Percentiles rank a stretch among this genome's conserved stretches.
phyloP scores from a whole-genome alignment of 768 basidiomycete species.

The Suillus tomentosus region DNA sequence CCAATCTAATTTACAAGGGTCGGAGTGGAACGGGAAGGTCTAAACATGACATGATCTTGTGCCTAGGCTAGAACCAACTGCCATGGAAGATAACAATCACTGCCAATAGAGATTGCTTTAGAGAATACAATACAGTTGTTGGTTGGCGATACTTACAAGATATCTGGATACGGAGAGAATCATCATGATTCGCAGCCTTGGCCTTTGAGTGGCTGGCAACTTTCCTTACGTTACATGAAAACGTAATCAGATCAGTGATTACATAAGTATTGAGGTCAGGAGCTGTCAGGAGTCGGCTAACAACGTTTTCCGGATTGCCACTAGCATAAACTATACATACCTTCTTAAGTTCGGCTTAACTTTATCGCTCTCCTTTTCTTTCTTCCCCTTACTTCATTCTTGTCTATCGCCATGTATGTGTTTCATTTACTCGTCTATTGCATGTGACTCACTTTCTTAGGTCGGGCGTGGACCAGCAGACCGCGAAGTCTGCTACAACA shows the following conservation, averaged over 20 bases:
- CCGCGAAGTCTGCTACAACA: constrained; percentile 64
- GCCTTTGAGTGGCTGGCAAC: not conserved
- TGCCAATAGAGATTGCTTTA: not conserved
- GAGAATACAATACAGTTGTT: not conserved
- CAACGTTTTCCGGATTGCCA: not conserved
- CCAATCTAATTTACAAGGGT: not conserved
- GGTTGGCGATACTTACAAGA: not conserved
- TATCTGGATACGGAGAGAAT: not conserved
- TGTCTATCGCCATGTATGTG: constrained; percentile 23
- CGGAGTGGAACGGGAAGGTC: not conserved
- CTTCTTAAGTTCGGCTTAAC: not conserved
- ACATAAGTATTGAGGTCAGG: not conserved
- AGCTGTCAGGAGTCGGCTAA: not conserved
- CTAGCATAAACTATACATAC: not conserved
- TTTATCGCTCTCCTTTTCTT: not conserved
- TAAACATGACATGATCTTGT: not conserved
- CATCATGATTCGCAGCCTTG: not conserved
- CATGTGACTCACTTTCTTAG: constrained; percentile 22
- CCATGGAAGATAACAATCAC: not conserved
- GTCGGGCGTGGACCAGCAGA: constrained; percentile 36
- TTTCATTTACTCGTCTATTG: not conserved
- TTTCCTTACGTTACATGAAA: not conserved
- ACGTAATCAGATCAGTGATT: not conserved
- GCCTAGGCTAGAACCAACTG: constrained; percentile 6
- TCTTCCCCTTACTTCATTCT: not conserved